Conservation (phyloP, 768 basidiomycete genomes). For the Boletus subcaerulescens region DNA sequence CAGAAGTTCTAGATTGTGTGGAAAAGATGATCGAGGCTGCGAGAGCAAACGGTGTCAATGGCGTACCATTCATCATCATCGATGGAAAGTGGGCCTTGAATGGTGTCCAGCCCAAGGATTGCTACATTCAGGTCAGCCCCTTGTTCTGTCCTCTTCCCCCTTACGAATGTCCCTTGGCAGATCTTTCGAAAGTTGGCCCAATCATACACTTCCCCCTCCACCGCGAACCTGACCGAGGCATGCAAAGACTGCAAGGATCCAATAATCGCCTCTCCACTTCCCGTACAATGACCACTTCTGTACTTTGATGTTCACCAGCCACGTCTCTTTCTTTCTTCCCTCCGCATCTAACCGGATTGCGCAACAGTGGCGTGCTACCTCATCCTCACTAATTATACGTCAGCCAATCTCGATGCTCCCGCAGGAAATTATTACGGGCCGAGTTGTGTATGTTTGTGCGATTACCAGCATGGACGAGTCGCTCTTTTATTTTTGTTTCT, state of each 20-base stretch:
- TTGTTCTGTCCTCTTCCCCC: neutral
- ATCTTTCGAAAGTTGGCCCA: conserved; percentile 34
- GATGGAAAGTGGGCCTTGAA: conserved; percentile 44
- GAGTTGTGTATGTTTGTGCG: conserved; percentile 10
- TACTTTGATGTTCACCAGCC: neutral
- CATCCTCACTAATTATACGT: conserved; percentile 11
- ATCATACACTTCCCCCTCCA: conserved; percentile 2
- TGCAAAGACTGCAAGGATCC: conserved; percentile 24
- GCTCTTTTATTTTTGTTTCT: conserved; percentile 12
- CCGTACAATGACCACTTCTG: conserved; percentile 20
- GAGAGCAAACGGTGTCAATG: conserved; percentile 43
- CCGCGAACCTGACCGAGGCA: conserved; percentile 5
- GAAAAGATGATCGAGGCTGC: conserved; percentile 39
- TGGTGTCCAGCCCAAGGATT: conserved; percentile 43
- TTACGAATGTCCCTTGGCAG: conserved; percentile 8
- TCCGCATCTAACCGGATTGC: conserved; percentile 15
- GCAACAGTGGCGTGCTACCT: conserved; percentile 11
- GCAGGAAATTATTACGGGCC: conserved; percentile 18
- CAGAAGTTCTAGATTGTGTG: conserved; percentile 40
- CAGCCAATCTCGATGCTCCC: conserved; percentile 13
- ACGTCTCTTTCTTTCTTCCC: neutral
- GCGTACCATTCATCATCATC: conserved; percentile 52
- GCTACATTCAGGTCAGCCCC: conserved; percentile 37
- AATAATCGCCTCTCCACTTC: conserved; percentile 13
- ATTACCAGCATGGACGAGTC: conserved; percentile 12